Evolutionary conservation across 352 stramenopile genomes (phyloP).

Genomic region (Globisporangium heterothallicum): DNA sequence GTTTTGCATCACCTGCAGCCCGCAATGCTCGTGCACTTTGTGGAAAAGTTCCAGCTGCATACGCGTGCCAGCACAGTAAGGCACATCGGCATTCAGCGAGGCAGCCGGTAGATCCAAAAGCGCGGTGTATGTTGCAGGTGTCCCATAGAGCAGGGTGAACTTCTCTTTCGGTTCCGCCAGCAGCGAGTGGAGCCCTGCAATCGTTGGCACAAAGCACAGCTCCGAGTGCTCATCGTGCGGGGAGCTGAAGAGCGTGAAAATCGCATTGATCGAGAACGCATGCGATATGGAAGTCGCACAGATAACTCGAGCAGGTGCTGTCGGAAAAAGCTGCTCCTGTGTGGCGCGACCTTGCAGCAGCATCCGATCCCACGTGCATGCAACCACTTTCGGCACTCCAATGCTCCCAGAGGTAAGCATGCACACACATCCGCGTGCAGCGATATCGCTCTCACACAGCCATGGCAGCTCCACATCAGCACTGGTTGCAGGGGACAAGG

Average conservation of each 20-base stretch:
- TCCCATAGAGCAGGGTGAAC: slow-evolving; percentile 67
- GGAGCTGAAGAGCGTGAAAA: slow-evolving; percentile 77
- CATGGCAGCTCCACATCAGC: slow-evolving; percentile 17
- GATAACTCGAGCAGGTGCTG: slow-evolving; percentile 53
- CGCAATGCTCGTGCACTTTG: slow-evolving; percentile 46
- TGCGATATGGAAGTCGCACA: slow-evolving; percentile 80
- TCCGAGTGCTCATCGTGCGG: slow-evolving; percentile 53
- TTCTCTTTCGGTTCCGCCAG: slow-evolving; percentile 29
- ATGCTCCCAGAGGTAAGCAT: slow-evolving; percentile 85
- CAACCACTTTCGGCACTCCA: slow-evolving; percentile 69
- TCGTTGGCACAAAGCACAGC: slow-evolving; percentile 62
- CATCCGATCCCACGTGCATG: slow-evolving; percentile 73
- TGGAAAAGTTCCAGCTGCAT: slow-evolving; percentile 52
- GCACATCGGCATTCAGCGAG: slow-evolving; percentile 54
- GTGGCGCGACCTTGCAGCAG: slow-evolving; percentile 74
- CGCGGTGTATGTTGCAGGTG: slow-evolving; percentile 71
- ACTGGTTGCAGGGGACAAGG: background rate
- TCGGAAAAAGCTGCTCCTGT: slow-evolving; percentile 66
- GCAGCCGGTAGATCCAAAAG: slow-evolving; percentile 45
- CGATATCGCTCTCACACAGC: slow-evolving; percentile 27
- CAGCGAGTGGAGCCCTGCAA: slow-evolving; percentile 41
- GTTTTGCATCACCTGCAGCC: slow-evolving; percentile 78
- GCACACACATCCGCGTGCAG: slow-evolving; percentile 40
- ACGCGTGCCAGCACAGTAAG: slow-evolving; percentile 66
- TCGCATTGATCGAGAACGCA: slow-evolving; percentile 81